Percentiles rank a stretch among this genome's conserved stretches.
Conservation (phyloP, 2,329 filamentous ascomycete species). For the Scolecobasidium constrictum region DNA sequence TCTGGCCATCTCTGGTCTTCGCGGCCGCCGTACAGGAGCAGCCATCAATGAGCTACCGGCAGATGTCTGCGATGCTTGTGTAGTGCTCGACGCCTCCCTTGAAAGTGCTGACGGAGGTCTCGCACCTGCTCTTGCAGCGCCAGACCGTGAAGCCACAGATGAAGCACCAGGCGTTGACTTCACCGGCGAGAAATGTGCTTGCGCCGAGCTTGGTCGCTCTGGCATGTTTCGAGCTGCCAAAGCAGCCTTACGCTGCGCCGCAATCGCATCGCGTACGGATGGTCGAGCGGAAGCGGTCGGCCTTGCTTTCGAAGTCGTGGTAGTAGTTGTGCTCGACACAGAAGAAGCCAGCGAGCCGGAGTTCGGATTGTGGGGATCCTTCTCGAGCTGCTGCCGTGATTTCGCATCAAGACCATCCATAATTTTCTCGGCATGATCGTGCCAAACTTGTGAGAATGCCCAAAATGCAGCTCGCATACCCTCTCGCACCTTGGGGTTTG, state of each 20-base stretch:
- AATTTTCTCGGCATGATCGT: slow-evolving; percentile 56
- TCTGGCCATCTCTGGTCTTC: slow-evolving; percentile 33
- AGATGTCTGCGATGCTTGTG: slow-evolving; percentile 16
- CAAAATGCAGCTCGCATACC: slow-evolving; percentile 79
- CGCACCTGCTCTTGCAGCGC: slow-evolving; percentile 16
- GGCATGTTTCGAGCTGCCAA: slow-evolving; percentile 32
- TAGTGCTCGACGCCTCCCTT: slow-evolving; percentile 15
- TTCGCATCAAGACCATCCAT: slow-evolving; percentile 68
- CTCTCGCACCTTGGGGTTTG: slow-evolving; percentile 84
- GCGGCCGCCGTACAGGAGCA: slow-evolving; percentile 46
- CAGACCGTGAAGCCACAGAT: slow-evolving; percentile 9
- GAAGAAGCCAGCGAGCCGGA: slow-evolving; percentile 32
- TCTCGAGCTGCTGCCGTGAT: slow-evolving; percentile 69
- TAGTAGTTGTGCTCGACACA: slow-evolving; percentile 34
- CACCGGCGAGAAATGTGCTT: slow-evolving; percentile 38
- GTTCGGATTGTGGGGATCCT: slow-evolving; percentile 73
- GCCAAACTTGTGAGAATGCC: slow-evolving; percentile 70
- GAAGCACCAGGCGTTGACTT: slow-evolving; percentile 4
- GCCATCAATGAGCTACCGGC: slow-evolving; percentile 39
- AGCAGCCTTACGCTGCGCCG: slow-evolving; percentile 62
- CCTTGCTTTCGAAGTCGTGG: slow-evolving; percentile 35
- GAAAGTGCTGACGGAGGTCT: slow-evolving; percentile 27
- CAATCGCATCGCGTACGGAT: slow-evolving; percentile 71
- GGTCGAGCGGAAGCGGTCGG: slow-evolving; percentile 24
- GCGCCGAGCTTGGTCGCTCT: slow-evolving; percentile 47